phyloP scores from a whole-genome alignment of 306 rosid genomes.

The Prunus kanzakura region DNA sequence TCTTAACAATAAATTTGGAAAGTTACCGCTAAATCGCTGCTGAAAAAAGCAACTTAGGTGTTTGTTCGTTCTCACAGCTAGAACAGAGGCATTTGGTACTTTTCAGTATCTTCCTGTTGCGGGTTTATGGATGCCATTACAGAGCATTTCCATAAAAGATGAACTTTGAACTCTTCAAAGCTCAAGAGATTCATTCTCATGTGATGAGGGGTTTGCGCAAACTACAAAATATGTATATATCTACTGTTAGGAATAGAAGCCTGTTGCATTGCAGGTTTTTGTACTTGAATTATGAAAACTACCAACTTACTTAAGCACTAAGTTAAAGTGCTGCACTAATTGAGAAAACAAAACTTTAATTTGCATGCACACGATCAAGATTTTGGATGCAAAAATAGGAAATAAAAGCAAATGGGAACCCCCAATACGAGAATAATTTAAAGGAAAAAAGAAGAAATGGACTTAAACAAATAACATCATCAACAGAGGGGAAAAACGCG shows the following conservation, averaged over 20 bases:
- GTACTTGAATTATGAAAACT: background rate
- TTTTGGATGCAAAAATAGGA: constrained; percentile 11
- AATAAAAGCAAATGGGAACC: constrained; percentile 41
- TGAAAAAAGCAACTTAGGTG: no score
- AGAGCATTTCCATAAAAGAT: no score
- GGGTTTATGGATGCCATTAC: no score
- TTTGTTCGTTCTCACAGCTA: no score
- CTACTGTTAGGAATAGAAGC: no score
- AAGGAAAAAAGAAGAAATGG: constrained; percentile 16
- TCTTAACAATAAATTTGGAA: background rate
- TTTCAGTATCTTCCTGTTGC: no score
- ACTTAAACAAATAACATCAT: background rate
- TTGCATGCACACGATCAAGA: constrained; percentile 13
- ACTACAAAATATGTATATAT: no score
- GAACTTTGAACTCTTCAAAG: no score
- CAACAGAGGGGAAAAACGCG: constrained; percentile 21
- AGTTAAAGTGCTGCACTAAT: background rate
- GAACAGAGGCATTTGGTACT: no score
- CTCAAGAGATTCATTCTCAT: background rate
- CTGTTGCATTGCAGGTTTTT: no score
- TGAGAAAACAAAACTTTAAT: background rate
- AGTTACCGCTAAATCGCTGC: no score
- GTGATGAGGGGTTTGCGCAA: no score
- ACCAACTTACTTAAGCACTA: background rate
- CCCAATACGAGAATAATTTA: background rate